Percentiles rank a stretch among this genome's conserved stretches.
Evolutionary conservation across 2,329 filamentous ascomycete genomes (phyloP).

Genomic region (Phyllosticta paracitricarpa): DNA sequence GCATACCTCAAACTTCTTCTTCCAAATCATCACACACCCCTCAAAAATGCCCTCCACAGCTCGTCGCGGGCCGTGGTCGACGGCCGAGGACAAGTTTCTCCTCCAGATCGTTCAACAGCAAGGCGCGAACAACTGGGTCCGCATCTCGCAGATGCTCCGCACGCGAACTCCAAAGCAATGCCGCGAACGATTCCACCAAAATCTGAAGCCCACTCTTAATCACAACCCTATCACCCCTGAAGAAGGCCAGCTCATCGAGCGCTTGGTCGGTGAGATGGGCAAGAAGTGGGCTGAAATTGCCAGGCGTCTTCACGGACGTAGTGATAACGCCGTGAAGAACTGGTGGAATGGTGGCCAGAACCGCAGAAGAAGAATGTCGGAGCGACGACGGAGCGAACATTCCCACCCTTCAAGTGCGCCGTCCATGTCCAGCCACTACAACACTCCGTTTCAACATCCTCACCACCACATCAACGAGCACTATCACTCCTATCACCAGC

Average conservation of each 20-base stretch:
- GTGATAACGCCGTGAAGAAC: slow-evolving; percentile 94
- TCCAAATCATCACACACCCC: not conserved
- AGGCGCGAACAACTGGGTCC: slow-evolving; percentile 81
- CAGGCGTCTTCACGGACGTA: slow-evolving; percentile 67
- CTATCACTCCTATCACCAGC: slow-evolving; percentile 13
- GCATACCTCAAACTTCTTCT: not conserved
- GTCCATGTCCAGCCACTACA: not conserved
- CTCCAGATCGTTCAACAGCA: slow-evolving; percentile 60
- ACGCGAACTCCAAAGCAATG: slow-evolving; percentile 88
- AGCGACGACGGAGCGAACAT: slow-evolving; percentile 17
- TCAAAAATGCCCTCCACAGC: slow-evolving; percentile 7
- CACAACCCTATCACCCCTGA: slow-evolving; percentile 72
- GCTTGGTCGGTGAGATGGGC: slow-evolving; percentile 65
- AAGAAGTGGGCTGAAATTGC: slow-evolving; percentile 93
- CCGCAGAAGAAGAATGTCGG: slow-evolving; percentile 46
- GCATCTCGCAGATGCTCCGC: slow-evolving; percentile 65
- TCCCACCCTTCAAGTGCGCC: slow-evolving; percentile 12
- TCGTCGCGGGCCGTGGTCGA: slow-evolving; percentile 75
- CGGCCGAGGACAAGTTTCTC: slow-evolving; percentile 62
- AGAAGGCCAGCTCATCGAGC: slow-evolving; percentile 62
- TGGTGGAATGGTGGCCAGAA: slow-evolving; percentile 97
- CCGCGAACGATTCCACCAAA: slow-evolving; percentile 87
- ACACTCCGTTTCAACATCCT: not conserved
- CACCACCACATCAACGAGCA: slow-evolving; percentile 14
- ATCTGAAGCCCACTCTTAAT: slow-evolving; percentile 74